phyloP scores from a whole-genome alignment of 331 rosid species.

The Spiraea crenata region DNA sequence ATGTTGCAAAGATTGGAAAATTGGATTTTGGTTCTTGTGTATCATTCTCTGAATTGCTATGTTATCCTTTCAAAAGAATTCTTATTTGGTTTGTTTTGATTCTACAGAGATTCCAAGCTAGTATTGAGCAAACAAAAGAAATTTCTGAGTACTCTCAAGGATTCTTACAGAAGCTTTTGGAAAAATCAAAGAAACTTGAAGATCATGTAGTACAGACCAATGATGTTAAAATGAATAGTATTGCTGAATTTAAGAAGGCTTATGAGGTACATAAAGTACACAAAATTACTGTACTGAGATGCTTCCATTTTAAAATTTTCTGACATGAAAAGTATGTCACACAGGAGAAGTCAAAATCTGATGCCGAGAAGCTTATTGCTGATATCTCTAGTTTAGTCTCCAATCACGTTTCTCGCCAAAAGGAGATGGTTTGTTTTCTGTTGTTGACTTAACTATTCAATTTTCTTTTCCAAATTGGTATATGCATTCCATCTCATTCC shows the following conservation, averaged over 20 bases:
- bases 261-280: conserved; percentile 51
- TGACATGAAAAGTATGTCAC: conserved; percentile 23
- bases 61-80: neutral
- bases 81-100: neutral
- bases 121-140: conserved; percentile 57
- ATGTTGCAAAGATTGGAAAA: neutral
- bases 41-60: neutral
- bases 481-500: neutral
- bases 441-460: neutral
- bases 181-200: conserved; percentile 63
- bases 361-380: conserved; percentile 81
- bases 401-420: conserved; percentile 65
- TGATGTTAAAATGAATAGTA: conserved; percentile 52
- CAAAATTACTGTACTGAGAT: neutral
- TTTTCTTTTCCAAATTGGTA: no score
- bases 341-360: conserved; percentile 85
- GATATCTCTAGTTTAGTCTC: conserved; percentile 72
- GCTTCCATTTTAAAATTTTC: conserved; percentile 9
- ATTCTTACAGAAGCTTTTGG: conserved; percentile 53
- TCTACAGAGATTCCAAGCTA: conserved; percentile 58
- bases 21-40: neutral
- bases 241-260: conserved; percentile 72
- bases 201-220: conserved; percentile 49
- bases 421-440: conserved; percentile 57
- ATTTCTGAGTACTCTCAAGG: conserved; percentile 71